A percentile compares a stretch with the other conserved stretches of the same genome.
Evolutionary conservation across 768 basidiomycete genomes (phyloP).

Genomic region (Steccherinum ochraceum): DNA sequence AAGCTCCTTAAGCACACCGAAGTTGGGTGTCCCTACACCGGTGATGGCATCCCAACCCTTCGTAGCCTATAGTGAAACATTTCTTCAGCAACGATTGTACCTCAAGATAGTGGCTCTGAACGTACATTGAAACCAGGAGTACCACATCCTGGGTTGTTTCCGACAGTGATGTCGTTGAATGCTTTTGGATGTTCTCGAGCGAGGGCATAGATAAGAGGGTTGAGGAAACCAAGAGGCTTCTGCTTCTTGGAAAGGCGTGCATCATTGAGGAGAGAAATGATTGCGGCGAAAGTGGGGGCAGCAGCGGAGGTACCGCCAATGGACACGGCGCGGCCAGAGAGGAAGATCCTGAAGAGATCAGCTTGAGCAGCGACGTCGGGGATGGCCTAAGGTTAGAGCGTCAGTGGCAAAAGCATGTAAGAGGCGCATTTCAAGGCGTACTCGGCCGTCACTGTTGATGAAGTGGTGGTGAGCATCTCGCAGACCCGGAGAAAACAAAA

Average conservation of each 20-base stretch:
- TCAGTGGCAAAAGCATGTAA: too few relatives aligned
- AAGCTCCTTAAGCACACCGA: conserved; percentile 23
- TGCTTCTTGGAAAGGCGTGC: conserved; percentile 23
- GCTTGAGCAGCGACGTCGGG: conserved; percentile 67
- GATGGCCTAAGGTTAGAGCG: too few relatives aligned
- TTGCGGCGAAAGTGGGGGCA: conserved; percentile 55
- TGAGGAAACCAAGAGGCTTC: conserved; percentile 31
- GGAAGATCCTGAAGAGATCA: conserved; percentile 40
- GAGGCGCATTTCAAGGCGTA: conserved; percentile 22
- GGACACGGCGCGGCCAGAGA: conserved; percentile 28
- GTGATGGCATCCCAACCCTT: conserved; percentile 32
- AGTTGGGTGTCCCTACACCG: conserved; percentile 28
- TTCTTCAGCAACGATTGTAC: not conserved
- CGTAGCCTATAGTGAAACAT: conserved; percentile 18
- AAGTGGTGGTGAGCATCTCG: not conserved
- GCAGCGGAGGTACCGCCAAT: conserved; percentile 64
- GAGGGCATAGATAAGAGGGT: conserved; percentile 28
- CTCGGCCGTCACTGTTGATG: conserved; percentile 42
- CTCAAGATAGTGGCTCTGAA: too few relatives aligned
- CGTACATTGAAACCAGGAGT: conserved; percentile 29
- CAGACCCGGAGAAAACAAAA: not conserved
- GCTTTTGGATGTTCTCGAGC: conserved; percentile 9
- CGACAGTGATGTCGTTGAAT: conserved; percentile 31
- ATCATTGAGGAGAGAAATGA: conserved; percentile 51
- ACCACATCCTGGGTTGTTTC: conserved; percentile 33